A percentile compares a stretch with the other conserved stretches of the same genome.
Conservation (phyloP, 305 asterid species). For the Ilex paraguariensis region DNA sequence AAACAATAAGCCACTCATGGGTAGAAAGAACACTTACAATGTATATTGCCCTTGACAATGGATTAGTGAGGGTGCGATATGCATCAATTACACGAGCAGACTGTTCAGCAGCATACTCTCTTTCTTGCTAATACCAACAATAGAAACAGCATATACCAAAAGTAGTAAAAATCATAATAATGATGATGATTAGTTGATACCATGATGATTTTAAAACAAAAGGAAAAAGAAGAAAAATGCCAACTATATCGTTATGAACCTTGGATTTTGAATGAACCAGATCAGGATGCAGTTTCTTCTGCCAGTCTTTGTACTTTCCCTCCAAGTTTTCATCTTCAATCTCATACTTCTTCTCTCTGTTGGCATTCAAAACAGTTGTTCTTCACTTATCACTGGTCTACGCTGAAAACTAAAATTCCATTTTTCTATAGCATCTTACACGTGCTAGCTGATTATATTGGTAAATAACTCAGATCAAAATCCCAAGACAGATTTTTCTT, state of each 20-base stretch:
- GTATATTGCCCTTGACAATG: constrained; percentile 74
- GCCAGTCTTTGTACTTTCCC: constrained; percentile 90
- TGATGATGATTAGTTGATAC: no score
- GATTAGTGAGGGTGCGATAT: constrained; percentile 73
- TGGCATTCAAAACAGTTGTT: constrained; percentile 8
- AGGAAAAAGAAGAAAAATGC: background rate
- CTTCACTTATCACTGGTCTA: background rate
- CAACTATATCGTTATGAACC: constrained; percentile 32
- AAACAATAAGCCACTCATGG: background rate
- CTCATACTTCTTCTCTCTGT: constrained; percentile 58
- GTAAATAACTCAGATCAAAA: no score
- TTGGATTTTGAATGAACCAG: constrained; percentile 87
- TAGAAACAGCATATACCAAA: background rate
- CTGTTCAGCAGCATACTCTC: constrained; percentile 91
- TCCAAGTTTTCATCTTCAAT: constrained; percentile 55
- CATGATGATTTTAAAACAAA: background rate
- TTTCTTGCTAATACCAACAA: constrained; percentile 59
- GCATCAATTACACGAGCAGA: constrained; percentile 91
- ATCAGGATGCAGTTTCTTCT: constrained; percentile 97
- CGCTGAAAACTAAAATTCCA: background rate
- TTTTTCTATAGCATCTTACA: background rate
- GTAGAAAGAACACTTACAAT: constrained; percentile 43
- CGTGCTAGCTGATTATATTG: no score
- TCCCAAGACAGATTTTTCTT: no score
- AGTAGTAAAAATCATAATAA: no score